Percentiles rank a stretch among this genome's conserved stretches.
Evolutionary conservation across 129 eudicot genomes (phyloP).

Genomic region (Mikania micrantha): DNA sequence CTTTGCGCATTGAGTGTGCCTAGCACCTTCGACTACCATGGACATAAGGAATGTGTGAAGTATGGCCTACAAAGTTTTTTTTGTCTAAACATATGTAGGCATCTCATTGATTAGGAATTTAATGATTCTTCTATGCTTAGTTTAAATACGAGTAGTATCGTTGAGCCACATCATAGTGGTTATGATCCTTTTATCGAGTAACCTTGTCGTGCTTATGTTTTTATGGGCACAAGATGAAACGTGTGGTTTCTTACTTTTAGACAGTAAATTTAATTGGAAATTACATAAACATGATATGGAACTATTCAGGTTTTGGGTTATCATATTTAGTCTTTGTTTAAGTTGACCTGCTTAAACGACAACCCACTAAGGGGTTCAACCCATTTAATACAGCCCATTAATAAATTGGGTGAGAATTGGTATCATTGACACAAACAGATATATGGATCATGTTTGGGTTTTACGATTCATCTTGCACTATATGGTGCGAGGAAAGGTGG

Average conservation of each 20-base stretch:
- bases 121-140: not conserved
- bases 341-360: too few relatives aligned
- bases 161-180: not conserved
- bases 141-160: not conserved
- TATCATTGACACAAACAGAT: not conserved
- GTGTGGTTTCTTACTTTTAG: not conserved
- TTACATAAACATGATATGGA: not conserved
- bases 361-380: not conserved
- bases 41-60: not conserved
- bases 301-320: not conserved
- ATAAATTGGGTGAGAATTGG: not conserved
- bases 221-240: not conserved
- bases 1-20: too few relatives aligned
- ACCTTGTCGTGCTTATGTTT: not conserved
- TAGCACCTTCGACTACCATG: too few relatives aligned
- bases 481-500: too few relatives aligned
- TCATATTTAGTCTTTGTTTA: not conserved
- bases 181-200: not conserved
- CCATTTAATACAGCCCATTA: not conserved
- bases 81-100: not conserved
- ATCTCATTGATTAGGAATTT: not conserved
- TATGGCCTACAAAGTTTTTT: not conserved
- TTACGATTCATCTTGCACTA: not conserved
- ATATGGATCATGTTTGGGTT: not conserved
- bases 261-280: not conserved